Evolutionary conservation across 2,329 filamentous ascomycete genomes (phyloP).

Genomic region (Tolypocladium cylindrosporum): DNA sequence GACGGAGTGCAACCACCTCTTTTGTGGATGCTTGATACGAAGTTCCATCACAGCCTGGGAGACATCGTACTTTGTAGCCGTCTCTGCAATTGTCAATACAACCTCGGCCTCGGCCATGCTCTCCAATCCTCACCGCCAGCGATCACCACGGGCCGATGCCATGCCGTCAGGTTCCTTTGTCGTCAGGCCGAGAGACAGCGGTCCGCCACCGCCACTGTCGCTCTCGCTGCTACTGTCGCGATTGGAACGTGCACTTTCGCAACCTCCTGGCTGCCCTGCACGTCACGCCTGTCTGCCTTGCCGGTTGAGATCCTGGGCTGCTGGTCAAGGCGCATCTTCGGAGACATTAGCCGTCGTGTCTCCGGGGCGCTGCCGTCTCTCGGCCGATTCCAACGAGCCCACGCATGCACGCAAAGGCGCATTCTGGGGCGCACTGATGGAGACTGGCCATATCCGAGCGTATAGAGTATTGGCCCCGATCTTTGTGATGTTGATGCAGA

Average conservation of each 20-base stretch:
- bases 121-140: not conserved
- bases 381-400: not conserved
- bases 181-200: not conserved
- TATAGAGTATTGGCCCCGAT: not conserved
- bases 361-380: not conserved
- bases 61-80: not conserved
- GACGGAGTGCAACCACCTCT: not conserved
- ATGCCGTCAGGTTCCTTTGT: not conserved
- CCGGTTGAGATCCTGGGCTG: not conserved
- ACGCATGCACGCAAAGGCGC: not conserved
- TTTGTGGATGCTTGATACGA: not conserved
- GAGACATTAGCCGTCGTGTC: not conserved
- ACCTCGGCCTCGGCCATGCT: not conserved
- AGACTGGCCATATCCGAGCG: not conserved
- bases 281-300: not conserved
- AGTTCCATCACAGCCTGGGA: not conserved
- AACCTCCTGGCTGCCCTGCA: not conserved
- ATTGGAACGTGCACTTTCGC: not conserved
- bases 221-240: not conserved
- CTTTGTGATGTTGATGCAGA: not conserved
- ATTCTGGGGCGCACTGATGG: not conserved
- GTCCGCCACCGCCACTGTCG: not conserved
- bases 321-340: not conserved
- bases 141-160: not conserved
- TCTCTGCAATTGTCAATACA: not conserved